Percentiles rank a stretch among this genome's conserved stretches.
Conservation (phyloP, 495 filamentous ascomycete species). For the Parathielavia hyrcaniae region DNA sequence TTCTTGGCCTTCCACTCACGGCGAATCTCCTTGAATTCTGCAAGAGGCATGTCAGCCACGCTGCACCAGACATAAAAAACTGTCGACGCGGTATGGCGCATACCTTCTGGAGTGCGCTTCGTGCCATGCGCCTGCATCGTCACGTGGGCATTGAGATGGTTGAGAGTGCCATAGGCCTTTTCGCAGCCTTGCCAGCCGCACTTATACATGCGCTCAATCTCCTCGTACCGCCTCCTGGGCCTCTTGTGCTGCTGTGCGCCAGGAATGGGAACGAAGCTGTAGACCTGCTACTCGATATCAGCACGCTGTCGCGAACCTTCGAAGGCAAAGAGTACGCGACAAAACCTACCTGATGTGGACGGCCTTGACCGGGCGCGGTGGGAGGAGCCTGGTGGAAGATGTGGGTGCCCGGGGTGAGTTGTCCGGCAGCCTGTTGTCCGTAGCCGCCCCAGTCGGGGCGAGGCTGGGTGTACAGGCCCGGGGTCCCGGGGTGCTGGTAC, state of each 20-base stretch:
- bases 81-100: constrained; percentile 22
- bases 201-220: constrained; percentile 99
- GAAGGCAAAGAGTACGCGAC: neutral
- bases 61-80: too few relatives aligned
- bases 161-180: constrained; percentile 94
- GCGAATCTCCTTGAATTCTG: constrained; percentile 98
- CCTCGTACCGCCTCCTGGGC: constrained; percentile 88
- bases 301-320: neutral
- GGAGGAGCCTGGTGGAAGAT: constrained; percentile 54
- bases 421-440: constrained; percentile 55
- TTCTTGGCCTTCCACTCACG: constrained; percentile 99
- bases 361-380: constrained; percentile 47
- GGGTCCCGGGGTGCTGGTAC: constrained; percentile 49
- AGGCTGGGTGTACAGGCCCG: constrained; percentile 57
- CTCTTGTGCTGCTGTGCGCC: constrained; percentile 97
- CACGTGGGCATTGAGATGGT: constrained; percentile 94
- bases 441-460: constrained; percentile 81
- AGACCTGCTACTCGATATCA: constrained; percentile 56
- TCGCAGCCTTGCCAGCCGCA: constrained; percentile 98
- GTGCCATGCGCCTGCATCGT: constrained; percentile 94
- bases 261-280: constrained; percentile 96
- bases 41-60: neutral
- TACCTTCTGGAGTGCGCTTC: constrained; percentile 96
- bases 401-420: constrained; percentile 43
- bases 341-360: constrained; percentile 64